A percentile compares a stretch with the other conserved stretches of the same genome.
Conservation (phyloP, 2,329 filamentous ascomycete genomes). For the Penicillium rolfsii region DNA sequence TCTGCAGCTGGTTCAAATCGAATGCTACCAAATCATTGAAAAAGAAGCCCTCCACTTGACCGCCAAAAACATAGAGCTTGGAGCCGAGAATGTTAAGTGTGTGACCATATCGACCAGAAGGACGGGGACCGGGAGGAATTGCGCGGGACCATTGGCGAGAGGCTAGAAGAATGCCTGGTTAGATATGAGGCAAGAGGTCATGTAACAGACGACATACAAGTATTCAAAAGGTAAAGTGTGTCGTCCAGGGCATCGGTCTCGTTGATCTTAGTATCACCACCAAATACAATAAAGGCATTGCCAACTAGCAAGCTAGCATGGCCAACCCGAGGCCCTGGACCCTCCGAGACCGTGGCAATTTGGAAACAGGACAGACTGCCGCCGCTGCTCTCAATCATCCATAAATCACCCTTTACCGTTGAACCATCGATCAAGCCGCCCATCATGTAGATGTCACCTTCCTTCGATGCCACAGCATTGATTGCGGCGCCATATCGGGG, state of each 20-base stretch:
- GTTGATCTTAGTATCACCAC: constrained; percentile 96
- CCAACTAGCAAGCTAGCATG: constrained; percentile 93
- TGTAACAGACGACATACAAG: constrained; percentile 67
- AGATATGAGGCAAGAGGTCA: not conserved
- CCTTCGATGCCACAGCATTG: constrained; percentile 89
- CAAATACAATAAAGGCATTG: constrained; percentile 98
- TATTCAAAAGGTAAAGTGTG: constrained; percentile 94
- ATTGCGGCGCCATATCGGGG: constrained; percentile 96
- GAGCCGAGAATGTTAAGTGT: constrained; percentile 95
- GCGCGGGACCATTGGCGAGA: constrained; percentile 98
- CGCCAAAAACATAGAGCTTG: constrained; percentile 96
- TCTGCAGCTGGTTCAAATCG: constrained; percentile 91
- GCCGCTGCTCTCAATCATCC: constrained; percentile 89
- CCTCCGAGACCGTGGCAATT: constrained; percentile 87
- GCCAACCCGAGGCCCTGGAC: constrained; percentile 90
- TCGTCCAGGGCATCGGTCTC: constrained; percentile 90
- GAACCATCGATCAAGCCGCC: constrained; percentile 92
- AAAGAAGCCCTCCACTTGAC: constrained; percentile 95
- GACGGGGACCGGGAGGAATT: constrained; percentile 80
- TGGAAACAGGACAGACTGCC: constrained; percentile 88
- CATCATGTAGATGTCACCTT: constrained; percentile 97
- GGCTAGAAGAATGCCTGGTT: constrained; percentile 57
- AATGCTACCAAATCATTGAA: constrained; percentile 98
- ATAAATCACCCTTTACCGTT: constrained; percentile 94
- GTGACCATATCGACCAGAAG: constrained; percentile 91